phyloP scores from a whole-genome alignment of 768 basidiomycete genomes.

The Ephemerocybe angulata region DNA sequence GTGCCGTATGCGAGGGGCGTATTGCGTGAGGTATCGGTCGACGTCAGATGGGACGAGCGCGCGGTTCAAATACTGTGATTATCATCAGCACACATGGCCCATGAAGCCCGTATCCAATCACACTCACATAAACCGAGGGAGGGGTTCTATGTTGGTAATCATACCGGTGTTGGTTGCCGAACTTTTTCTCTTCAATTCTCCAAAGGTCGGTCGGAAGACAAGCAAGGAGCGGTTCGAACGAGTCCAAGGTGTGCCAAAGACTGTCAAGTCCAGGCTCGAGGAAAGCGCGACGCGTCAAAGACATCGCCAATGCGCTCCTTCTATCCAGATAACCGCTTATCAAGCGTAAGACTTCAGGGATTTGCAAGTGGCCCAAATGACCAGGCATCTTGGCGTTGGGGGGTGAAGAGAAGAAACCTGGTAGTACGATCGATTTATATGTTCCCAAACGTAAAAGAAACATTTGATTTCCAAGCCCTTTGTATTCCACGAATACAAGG shows the following conservation, averaged over 20 bases:
- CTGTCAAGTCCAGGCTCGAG: constrained; percentile 2
- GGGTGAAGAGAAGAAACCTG: not conserved
- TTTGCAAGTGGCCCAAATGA: not conserved
- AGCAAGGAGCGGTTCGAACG: not conserved
- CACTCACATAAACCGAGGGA: not conserved
- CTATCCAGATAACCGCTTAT: not conserved
- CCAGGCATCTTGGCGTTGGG: not conserved
- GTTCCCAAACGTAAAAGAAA: no score
- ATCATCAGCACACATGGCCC: not conserved
- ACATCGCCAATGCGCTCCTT: not conserved
- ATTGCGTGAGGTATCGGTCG: not conserved
- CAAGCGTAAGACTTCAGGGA: not conserved
- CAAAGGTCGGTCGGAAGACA: not conserved
- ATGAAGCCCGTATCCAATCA: not conserved
- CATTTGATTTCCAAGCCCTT: no score
- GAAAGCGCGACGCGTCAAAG: not conserved
- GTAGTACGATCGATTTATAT: no score
- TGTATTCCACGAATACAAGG: no score
- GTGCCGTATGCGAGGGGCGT: not conserved
- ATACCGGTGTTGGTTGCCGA: no score
- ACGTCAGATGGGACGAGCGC: not conserved
- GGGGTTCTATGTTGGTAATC: not conserved
- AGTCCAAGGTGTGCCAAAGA: constrained; percentile 3
- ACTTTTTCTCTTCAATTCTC: not conserved
- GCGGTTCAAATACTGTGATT: not conserved